These are phyloP conservation scores for Aspergillus bombycis DNA, from an alignment of 2,329 filamentous ascomycete species.

Conservation along the genomic window DNA sequence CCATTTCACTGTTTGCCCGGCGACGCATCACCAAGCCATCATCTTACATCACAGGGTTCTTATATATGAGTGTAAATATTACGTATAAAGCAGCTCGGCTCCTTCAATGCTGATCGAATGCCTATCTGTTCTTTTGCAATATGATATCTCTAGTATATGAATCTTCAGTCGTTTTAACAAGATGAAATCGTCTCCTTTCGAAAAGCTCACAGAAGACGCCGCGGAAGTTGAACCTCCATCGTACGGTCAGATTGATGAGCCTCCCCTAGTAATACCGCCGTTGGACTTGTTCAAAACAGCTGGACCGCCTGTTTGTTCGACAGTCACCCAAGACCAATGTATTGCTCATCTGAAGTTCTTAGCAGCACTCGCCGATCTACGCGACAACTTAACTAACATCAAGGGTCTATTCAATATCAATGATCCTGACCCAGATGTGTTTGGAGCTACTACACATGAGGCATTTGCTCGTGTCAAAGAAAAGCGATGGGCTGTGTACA, in stretches of 20 bases:
- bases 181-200: not conserved
- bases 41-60: not conserved
- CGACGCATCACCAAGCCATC: not conserved
- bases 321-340: slow-evolving; percentile 57
- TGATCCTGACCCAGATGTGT: slow-evolving; percentile 48
- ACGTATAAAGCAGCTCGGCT: not conserved
- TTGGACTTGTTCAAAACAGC: slow-evolving; percentile 26
- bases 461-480: slow-evolving; percentile 62
- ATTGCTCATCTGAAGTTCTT: slow-evolving; percentile 76
- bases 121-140: not conserved
- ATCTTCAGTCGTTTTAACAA: not conserved
- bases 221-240: slow-evolving; percentile 27
- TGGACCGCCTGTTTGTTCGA: slow-evolving; percentile 17
- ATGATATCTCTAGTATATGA: not conserved
- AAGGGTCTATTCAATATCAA: slow-evolving; percentile 69
- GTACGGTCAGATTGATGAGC: slow-evolving; percentile 27
- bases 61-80: not conserved
- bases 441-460: slow-evolving; percentile 40
- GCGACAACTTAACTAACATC: slow-evolving; percentile 66
- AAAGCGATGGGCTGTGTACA: slow-evolving; percentile 73
- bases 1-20: not conserved
- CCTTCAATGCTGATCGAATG: not conserved
- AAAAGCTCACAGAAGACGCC: slow-evolving; percentile 8
- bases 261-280: slow-evolving; percentile 25
- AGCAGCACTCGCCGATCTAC: slow-evolving; percentile 67